Evolutionary conservation across 106 monocot genomes (phyloP).

Genomic region (Iris macrosiphon): DNA sequence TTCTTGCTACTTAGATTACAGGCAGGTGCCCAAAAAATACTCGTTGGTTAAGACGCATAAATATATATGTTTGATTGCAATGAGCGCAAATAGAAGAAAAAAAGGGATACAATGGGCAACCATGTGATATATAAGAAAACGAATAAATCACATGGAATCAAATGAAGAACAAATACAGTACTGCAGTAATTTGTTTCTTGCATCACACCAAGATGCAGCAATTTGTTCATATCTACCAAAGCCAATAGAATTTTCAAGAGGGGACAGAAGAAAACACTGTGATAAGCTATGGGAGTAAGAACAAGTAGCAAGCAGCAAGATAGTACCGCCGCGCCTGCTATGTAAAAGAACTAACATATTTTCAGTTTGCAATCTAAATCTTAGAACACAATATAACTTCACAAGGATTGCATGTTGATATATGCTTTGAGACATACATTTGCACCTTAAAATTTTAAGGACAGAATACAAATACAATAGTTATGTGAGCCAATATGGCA

Average conservation of each 20-base stretch:
- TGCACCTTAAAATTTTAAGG: too few relatives aligned
- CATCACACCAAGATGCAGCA: neutral
- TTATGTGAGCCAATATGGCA: too few relatives aligned
- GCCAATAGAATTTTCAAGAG: neutral
- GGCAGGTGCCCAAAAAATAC: constrained; percentile 23
- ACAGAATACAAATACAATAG: too few relatives aligned
- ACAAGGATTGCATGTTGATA: too few relatives aligned
- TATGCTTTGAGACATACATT: too few relatives aligned
- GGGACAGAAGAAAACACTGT: too few relatives aligned
- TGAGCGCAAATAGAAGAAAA: constrained; percentile 12
- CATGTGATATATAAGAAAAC: constrained; percentile 20
- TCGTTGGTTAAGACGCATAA: constrained; percentile 23
- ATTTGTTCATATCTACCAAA: neutral
- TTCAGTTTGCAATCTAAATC: too few relatives aligned
- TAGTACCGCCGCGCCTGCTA: too few relatives aligned
- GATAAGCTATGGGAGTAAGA: too few relatives aligned
- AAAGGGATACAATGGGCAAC: constrained; percentile 9
- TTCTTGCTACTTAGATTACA: constrained; percentile 28
- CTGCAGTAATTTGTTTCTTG: neutral
- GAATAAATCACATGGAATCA: neutral
- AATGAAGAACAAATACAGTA: neutral
- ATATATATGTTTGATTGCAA: constrained; percentile 12
- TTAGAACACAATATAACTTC: too few relatives aligned
- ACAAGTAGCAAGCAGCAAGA: too few relatives aligned
- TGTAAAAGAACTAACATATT: too few relatives aligned